phyloP scores from a whole-genome alignment of 2,329 filamentous ascomycete genomes.

The Xylaria sp. region DNA sequence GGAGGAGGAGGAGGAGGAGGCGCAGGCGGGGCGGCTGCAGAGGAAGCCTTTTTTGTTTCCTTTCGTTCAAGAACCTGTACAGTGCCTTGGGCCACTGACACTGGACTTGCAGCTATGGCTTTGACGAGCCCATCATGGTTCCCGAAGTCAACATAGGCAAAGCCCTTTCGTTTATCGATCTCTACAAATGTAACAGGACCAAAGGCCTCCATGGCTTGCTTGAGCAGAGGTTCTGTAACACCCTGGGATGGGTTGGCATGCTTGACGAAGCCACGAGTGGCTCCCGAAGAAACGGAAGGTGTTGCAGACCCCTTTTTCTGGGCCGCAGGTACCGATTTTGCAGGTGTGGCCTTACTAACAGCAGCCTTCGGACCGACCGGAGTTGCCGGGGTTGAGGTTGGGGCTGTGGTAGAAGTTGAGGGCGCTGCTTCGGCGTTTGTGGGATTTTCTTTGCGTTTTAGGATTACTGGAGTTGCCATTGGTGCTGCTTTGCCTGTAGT shows the following conservation, averaged over 20 bases:
- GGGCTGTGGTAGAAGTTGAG: conserved; percentile 40
- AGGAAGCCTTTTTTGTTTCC: conserved; percentile 58
- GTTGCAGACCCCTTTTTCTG: conserved; percentile 50
- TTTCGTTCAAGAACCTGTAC: conserved; percentile 89
- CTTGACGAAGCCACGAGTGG: conserved; percentile 79
- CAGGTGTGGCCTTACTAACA: conserved; percentile 37
- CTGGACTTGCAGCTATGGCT: conserved; percentile 82
- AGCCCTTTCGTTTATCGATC: conserved; percentile 93
- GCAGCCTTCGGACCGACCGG: conserved; percentile 48
- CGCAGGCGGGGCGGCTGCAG: conserved; percentile 28
- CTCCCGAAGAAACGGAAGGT: conserved; percentile 54
- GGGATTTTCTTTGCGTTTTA: conserved; percentile 46
- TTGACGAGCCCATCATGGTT: conserved; percentile 77
- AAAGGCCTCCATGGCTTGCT: conserved; percentile 77
- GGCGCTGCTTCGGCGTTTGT: conserved; percentile 36
- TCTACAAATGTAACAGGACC: conserved; percentile 83
- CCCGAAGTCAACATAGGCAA: conserved; percentile 90
- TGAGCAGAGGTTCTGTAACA: conserved; percentile 83
- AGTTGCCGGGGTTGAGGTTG: conserved; percentile 48
- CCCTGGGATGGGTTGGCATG: conserved; percentile 90
- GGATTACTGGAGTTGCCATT: conserved; percentile 46
- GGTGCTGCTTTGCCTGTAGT: conserved; percentile 45
- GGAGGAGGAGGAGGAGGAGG: conserved; percentile 40
- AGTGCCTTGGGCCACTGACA: conserved; percentile 83
- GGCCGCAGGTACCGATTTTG: conserved; percentile 38